Percentiles rank a stretch among this genome's conserved stretches.
Evolutionary conservation across 768 basidiomycete genomes (phyloP).

Genomic region (Collybiopsis luxurians): DNA sequence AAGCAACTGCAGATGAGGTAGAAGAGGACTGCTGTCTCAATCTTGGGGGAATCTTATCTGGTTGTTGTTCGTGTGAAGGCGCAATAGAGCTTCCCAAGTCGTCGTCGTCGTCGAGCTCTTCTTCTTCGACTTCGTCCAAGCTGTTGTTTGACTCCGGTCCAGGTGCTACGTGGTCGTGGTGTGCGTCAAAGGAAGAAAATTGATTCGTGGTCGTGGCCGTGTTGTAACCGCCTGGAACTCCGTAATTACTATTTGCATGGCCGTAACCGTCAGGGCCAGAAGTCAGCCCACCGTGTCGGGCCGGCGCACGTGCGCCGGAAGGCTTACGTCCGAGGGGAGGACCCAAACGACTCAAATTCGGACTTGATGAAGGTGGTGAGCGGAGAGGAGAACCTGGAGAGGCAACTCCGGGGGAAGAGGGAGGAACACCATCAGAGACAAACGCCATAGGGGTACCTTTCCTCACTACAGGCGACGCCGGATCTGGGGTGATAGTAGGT

Average conservation of each 20-base stretch:
- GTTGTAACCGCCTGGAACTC: background rate
- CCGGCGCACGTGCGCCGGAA: constrained; percentile 73
- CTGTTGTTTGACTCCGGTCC: no score
- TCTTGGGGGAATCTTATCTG: no score
- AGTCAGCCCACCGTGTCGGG: background rate
- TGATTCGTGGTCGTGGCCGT: background rate
- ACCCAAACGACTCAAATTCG: constrained; percentile 21
- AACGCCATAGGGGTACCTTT: constrained; percentile 39
- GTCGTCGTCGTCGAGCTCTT: constrained; percentile 14
- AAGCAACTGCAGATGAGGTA: no score
- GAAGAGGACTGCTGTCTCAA: no score
- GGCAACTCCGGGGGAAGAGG: background rate
- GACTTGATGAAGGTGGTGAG: background rate
- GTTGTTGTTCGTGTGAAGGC: no score
- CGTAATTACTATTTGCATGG: no score
- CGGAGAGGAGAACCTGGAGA: background rate
- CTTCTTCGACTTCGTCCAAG: background rate
- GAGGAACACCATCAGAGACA: background rate
- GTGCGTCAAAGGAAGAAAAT: background rate
- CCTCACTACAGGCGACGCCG: constrained; percentile 23
- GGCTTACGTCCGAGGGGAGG: constrained; percentile 65
- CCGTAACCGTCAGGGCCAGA: no score
- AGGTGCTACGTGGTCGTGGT: no score
- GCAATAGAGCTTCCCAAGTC: background rate
- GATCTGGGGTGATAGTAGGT: background rate